Evolutionary conservation across 495 filamentous ascomycete genomes (phyloP), one percentile per base, ranked within the genome.

Genomic region (Penicillium coffeae): DNA sequence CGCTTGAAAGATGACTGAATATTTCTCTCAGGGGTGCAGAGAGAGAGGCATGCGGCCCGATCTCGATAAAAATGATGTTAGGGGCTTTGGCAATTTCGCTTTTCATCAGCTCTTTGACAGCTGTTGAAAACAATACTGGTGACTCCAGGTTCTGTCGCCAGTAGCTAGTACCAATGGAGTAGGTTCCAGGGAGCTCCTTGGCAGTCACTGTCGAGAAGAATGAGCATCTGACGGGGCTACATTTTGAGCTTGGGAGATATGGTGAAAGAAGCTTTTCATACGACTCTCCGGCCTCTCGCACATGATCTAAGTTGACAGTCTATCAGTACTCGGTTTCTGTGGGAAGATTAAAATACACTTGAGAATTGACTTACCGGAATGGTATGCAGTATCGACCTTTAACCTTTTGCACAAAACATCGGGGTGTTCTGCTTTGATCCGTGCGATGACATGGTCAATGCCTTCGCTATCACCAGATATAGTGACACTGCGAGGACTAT

Each of bases 1-100:
- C 34, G 16, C 4, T n/a, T 19, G 43, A 10, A 12, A 40, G 15
- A 42, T 5, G 15, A 3, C 50, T 35, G 46, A 49, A 45, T 3
- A 46, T 46, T 27, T 87, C 77, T 47, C 74, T 70, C 4, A 87
- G 54, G 9, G 84, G 83, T 0, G 80, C 82, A 16, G 75, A 66
- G 4, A 88, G 68, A 3, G 82, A 76, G 3, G 72, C 62, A 50
- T 86, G 82, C 2, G 85, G 83, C 0, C 84, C 84, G 20, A 85
- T 65, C 51, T 86, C 83, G n/a, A 86, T 14, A 3, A 84, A 60
- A 2, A 68, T 2, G 0, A 39, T 14, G 0, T 14, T 16, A 22
- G n/a, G n/a, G n/a, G n/a, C n/a, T n/a, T n/a, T n/a, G n/a, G n/a
- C n/a, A n/a, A n/a, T n/a, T n/a, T n/a, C n/a, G n/a, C n/a, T n/a